A percentile compares a stretch with the other conserved stretches of the same genome.
Conservation (phyloP, 345 rosid species). For the Trapa incisa region DNA sequence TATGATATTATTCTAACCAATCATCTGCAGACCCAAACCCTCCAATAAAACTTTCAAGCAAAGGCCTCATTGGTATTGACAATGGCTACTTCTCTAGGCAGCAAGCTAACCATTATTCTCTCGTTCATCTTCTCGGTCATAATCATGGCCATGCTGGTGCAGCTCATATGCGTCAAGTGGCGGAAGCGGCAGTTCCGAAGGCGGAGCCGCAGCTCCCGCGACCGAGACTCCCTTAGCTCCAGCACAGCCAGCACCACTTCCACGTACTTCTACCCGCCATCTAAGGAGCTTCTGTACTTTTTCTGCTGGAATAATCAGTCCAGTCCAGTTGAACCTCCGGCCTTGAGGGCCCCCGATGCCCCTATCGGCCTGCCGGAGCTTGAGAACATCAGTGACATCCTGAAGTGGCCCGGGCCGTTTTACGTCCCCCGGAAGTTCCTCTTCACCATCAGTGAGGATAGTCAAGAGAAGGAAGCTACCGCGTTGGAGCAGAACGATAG, state of each 20-base stretch:
- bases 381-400: constrained; percentile 21
- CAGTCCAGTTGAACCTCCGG: constrained; percentile 29
- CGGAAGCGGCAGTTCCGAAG: constrained; percentile 28
- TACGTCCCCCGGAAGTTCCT: constrained; percentile 31
- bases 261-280: constrained; percentile 15
- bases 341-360: constrained; percentile 14
- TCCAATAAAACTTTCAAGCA: not conserved
- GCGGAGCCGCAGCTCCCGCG: constrained; percentile 17
- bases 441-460: constrained; percentile 54
- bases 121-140: constrained; percentile 28
- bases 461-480: constrained; percentile 29
- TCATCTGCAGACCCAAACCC: not conserved
- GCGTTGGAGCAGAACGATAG: constrained; percentile 5
- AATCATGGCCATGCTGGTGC: constrained; percentile 23
- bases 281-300: constrained; percentile 70
- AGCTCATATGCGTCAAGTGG: constrained; percentile 42
- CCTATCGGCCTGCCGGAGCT: constrained; percentile 1
- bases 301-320: constrained; percentile 48
- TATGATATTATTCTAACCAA: no score
- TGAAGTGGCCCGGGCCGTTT: constrained; percentile 24
- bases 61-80: not conserved
- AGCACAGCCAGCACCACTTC: not conserved
- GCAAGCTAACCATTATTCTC: constrained; percentile 28
- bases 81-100: constrained; percentile 25
- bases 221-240: constrained; percentile 11